Conservation (phyloP, 768 basidiomycete species). For the Kwoniella shandongensis region DNA sequence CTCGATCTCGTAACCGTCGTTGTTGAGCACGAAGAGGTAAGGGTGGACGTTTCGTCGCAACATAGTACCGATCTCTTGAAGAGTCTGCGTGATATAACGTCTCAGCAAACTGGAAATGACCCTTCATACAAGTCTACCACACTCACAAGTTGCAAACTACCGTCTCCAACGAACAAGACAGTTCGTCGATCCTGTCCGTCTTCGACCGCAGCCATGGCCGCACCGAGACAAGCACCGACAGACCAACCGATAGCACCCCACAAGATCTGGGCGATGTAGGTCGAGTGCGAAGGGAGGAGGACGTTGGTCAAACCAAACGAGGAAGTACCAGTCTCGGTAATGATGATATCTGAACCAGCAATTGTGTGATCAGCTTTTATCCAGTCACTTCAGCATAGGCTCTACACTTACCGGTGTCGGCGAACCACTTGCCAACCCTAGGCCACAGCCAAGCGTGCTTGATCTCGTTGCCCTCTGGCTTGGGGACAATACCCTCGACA, state of each 20-base stretch:
- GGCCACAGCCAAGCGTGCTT: slow-evolving; percentile 85
- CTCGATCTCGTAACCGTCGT: slow-evolving; percentile 76
- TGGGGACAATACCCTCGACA: slow-evolving; percentile 21
- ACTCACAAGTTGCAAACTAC: slow-evolving; percentile 42
- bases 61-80: slow-evolving; percentile 77
- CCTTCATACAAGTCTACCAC: too few species aligned
- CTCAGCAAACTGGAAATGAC: too few species aligned
- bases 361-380: neutral
- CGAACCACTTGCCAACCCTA: slow-evolving; percentile 70
- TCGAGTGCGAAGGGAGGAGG: slow-evolving; percentile 68
- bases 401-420: slow-evolving; percentile 58
- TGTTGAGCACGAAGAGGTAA: slow-evolving; percentile 67
- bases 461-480: slow-evolving; percentile 57
- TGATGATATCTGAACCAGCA: slow-evolving; percentile 60
- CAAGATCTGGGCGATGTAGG: slow-evolving; percentile 62
- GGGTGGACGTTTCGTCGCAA: slow-evolving; percentile 70
- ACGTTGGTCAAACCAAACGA: slow-evolving; percentile 82
- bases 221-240: slow-evolving; percentile 72
- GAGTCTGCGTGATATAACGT: slow-evolving; percentile 61
- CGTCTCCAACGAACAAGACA: slow-evolving; percentile 73
- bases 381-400: neutral
- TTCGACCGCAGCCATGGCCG: slow-evolving; percentile 75
- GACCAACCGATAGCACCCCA: slow-evolving; percentile 95
- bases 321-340: slow-evolving; percentile 87
- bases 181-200: slow-evolving; percentile 62